Evolutionary conservation across 805 yeast species (phyloP).

Genomic region (Hanseniaspora lachancei): DNA sequence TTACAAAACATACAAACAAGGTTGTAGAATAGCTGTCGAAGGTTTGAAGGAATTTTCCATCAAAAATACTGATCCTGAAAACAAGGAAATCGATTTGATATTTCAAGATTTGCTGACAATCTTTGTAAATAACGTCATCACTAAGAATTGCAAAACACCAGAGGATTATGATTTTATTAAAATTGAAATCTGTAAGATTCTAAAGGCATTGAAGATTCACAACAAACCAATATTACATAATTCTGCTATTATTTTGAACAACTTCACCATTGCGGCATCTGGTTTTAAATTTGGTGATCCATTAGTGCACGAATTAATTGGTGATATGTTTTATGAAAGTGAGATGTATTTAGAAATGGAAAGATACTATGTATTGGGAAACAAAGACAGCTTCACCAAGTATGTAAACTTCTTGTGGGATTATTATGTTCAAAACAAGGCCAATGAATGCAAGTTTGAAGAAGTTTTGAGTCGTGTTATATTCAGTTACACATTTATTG

Average conservation of each 20-base stretch:
- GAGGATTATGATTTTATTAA: constrained; percentile 49
- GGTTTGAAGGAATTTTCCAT: constrained; percentile 12
- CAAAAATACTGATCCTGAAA: constrained; percentile 5
- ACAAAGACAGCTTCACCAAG: constrained; percentile 38
- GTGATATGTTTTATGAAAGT: constrained; percentile 44
- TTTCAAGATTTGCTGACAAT: constrained; percentile 7
- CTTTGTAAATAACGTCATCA: constrained; percentile 10
- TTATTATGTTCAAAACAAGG: constrained; percentile 32
- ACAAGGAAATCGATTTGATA: constrained; percentile 12
- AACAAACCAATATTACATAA: constrained; percentile 1
- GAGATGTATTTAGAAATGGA: constrained; percentile 55
- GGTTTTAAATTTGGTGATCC: constrained; percentile 52
- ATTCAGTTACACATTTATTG: constrained; percentile 57
- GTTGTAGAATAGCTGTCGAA: constrained; percentile 11
- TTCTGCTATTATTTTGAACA: constrained; percentile 8
- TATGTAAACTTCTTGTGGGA: constrained; percentile 34
- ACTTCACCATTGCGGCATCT: constrained; percentile 7
- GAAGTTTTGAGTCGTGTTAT: constrained; percentile 44
- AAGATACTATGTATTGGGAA: constrained; percentile 56
- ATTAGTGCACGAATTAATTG: constrained; percentile 60
- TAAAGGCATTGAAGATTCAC: constrained; percentile 5
- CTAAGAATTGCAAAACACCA: constrained; percentile 37
- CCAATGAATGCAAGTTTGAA: constrained; percentile 19
- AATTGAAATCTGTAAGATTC: constrained; percentile 21
- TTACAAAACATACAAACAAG: constrained; percentile 37